phyloP scores from a whole-genome alignment of 495 filamentous ascomycete genomes.

The Rusavskia elegans region DNA sequence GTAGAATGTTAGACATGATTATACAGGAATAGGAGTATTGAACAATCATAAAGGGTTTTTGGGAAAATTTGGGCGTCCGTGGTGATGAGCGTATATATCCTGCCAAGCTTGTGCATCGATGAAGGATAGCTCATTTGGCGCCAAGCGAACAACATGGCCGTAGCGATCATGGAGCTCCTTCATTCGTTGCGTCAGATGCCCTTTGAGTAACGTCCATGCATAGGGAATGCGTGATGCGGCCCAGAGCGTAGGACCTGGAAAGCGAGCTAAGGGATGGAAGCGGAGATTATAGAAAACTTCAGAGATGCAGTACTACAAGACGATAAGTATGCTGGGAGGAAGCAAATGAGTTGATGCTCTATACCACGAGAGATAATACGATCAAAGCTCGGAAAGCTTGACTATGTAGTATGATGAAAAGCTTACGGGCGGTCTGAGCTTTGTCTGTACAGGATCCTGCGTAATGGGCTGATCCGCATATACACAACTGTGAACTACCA shows the following conservation, averaged over 20 bases:
- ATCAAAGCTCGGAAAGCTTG: neutral
- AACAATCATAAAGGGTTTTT: slow-evolving; percentile 19
- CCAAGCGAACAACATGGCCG: slow-evolving; percentile 36
- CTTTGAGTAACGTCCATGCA: slow-evolving; percentile 4
- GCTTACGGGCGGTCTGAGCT: neutral
- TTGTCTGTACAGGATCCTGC: neutral
- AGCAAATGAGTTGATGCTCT: neutral
- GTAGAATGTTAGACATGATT: too few species aligned
- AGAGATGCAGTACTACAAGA: slow-evolving; percentile 1
- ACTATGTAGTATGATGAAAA: neutral
- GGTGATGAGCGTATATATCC: slow-evolving; percentile 39
- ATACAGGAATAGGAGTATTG: too few species aligned
- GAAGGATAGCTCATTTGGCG: slow-evolving; percentile 37
- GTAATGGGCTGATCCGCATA: neutral
- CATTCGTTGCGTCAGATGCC: slow-evolving; percentile 14
- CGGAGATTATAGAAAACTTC: slow-evolving; percentile 15
- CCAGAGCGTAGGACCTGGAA: slow-evolving; percentile 21
- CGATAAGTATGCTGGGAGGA: neutral
- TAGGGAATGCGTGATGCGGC: slow-evolving; percentile 13
- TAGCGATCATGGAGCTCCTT: slow-evolving; percentile 33
- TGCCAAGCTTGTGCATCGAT: slow-evolving; percentile 35
- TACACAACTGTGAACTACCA: too few species aligned
- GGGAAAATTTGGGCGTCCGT: slow-evolving; percentile 17
- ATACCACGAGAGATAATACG: slow-evolving; percentile 1
- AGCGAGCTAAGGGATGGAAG: slow-evolving; percentile 19